Evolutionary conservation across 2,329 filamentous ascomycete species (phyloP), one percentile per base, ranked within the genome.

Genomic region (Cytospora piceae): DNA sequence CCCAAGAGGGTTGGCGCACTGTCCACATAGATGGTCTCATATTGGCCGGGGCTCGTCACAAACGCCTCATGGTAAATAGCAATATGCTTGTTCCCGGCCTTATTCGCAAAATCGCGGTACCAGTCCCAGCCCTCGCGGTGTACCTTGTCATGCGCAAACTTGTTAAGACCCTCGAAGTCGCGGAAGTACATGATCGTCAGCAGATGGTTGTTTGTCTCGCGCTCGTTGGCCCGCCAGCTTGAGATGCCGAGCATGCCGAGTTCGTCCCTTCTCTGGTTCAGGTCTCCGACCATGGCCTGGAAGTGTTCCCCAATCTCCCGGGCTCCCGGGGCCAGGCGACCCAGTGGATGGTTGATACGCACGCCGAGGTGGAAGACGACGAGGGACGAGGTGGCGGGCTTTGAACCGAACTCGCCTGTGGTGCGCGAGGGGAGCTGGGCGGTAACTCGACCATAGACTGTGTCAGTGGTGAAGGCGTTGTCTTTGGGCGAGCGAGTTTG

Each of bases 51-150:
- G 0, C 78, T 78, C 6, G 81, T 79, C 31, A 77, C 74, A 68
- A 82, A 86, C 0, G 80, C 79, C 77, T 87, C 85, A 71, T 88
- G 85, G 67, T 77, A 86, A 68, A 87, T 81, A 6, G 79, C 78
- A 29, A 87, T 70, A 67, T 84, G 77, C 31, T 71, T 69, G 51
- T 75, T 67, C 31, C 77, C 70, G 54, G 71, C 72, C 59, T 71
- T 73, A 53, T 58, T 63, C 34, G 59, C 55, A 8, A 66, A 68
- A 1, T 24, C 31, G 62, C 78, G 77, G 72, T 80, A 84, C 80
- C 80, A 86, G 56, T 82, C 78, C 83, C 82, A 84, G 0, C 73
- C 80, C 46, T 77, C 72, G 15, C 80, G 77, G 70, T 87, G 85
- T 11, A 80, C 63, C 8, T 76, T 71, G 55, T 77, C 78, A 60